Conservation (phyloP, 2,329 filamentous ascomycete genomes). For the Tolypocladium tropicale region DNA sequence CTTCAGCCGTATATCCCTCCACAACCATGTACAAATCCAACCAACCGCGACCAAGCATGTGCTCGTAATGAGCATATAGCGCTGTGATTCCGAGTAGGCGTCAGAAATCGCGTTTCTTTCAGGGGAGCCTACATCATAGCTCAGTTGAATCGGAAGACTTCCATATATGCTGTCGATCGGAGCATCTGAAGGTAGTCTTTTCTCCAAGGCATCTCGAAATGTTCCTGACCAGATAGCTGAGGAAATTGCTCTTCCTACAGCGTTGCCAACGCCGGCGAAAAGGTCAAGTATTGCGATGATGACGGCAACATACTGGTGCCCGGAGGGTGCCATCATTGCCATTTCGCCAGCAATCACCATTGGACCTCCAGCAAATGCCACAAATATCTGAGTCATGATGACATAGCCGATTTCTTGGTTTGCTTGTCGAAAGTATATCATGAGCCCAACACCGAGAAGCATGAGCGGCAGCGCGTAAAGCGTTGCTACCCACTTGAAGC, state of each 20-base stretch:
- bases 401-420: conserved; percentile 40
- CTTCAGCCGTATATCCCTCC: not conserved
- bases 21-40: not conserved
- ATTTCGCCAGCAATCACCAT: conserved; percentile 51
- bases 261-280: conserved; percentile 49
- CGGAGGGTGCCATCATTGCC: conserved; percentile 47
- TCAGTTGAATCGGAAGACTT: conserved; percentile 40
- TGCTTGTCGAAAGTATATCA: conserved; percentile 49
- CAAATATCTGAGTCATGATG: conserved; percentile 51
- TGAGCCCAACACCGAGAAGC: conserved; percentile 44
- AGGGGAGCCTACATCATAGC: conserved; percentile 22
- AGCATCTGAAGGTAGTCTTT: conserved; percentile 35
- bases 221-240: conserved; percentile 55
- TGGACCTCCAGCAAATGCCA: conserved; percentile 49
- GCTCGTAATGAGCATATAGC: conserved; percentile 1
- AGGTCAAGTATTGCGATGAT: conserved; percentile 50
- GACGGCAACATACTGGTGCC: conserved; percentile 49
- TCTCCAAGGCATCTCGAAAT: conserved; percentile 38
- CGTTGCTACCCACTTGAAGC: conserved; percentile 40
- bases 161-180: conserved; percentile 34
- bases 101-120: not conserved
- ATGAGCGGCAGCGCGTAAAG: conserved; percentile 42
- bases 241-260: conserved; percentile 49
- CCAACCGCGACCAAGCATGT: not conserved
- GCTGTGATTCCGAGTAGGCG: not conserved